A percentile compares a stretch with the other conserved stretches of the same genome.
phyloP scores from a whole-genome alignment of 2,329 filamentous ascomycete genomes.

The Lomentospora prolificans region DNA sequence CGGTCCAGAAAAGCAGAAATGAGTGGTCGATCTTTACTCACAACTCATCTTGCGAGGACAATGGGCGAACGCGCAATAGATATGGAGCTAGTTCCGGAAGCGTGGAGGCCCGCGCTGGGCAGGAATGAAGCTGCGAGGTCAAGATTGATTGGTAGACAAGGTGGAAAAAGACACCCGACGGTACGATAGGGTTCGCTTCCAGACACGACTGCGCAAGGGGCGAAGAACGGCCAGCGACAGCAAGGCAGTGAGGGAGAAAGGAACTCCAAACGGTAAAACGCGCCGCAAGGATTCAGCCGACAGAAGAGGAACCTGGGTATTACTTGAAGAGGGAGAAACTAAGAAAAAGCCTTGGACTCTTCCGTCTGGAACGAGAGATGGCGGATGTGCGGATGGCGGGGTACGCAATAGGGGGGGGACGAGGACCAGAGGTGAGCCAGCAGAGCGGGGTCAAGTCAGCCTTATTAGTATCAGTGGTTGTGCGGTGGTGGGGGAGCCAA shows the following conservation, averaged over 20 bases:
- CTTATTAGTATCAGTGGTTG: constrained; percentile 1
- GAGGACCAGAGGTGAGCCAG: background rate
- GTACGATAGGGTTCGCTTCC: background rate
- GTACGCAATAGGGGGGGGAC: background rate
- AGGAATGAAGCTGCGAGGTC: background rate
- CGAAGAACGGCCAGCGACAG: background rate
- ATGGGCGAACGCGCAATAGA: constrained; percentile 2
- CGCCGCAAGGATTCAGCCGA: background rate
- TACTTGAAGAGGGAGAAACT: background rate
- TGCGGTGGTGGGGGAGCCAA: background rate
- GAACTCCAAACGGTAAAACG: background rate
- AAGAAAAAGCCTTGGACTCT: background rate
- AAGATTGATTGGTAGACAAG: constrained; percentile 1
- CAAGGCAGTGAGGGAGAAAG: background rate
- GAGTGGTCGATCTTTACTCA: constrained; percentile 19
- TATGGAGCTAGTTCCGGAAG: background rate
- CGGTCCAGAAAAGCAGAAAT: background rate
- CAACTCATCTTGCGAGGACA: constrained; percentile 25
- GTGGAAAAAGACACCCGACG: background rate
- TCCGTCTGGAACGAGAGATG: background rate
- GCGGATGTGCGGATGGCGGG: background rate
- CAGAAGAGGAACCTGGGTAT: background rate
- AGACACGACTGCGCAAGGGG: background rate
- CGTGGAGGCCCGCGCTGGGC: background rate
- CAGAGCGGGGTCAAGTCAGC: constrained; percentile 9